Evolutionary conservation across 371 early-diverging fungal genomes (phyloP).

Genomic region (Conidiobolus incongruus): DNA sequence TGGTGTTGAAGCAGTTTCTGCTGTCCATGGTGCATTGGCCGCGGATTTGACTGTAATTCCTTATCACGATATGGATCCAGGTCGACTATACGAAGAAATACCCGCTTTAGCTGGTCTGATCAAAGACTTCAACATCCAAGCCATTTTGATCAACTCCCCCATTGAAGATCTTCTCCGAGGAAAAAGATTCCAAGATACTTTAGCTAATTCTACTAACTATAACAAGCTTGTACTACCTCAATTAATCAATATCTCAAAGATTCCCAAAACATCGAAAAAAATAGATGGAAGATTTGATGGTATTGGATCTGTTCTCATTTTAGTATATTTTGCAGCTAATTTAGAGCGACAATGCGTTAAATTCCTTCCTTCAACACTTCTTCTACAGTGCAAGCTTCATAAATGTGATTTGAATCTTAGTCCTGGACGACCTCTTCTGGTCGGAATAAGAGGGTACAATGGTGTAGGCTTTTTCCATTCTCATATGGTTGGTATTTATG

Average conservation of each 20-base stretch:
- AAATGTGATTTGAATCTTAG: constrained; percentile 55
- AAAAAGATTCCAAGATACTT: constrained; percentile 18
- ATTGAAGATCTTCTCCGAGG: constrained; percentile 39
- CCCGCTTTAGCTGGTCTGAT: constrained; percentile 27
- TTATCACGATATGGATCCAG: constrained; percentile 32
- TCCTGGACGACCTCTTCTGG: constrained; percentile 31
- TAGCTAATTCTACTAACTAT: constrained; percentile 7
- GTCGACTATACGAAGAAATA: constrained; percentile 41
- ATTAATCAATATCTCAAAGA: constrained; percentile 4
- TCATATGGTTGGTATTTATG: constrained; percentile 46
- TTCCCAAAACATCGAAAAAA: background rate
- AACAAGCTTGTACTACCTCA: constrained; percentile 7
- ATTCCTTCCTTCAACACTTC: constrained; percentile 33
- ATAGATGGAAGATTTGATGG: constrained; percentile 14
- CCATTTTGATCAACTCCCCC: constrained; percentile 29
- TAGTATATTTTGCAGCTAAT: constrained; percentile 24
- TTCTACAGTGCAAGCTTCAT: constrained; percentile 55
- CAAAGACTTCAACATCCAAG: constrained; percentile 24
- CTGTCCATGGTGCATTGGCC: constrained; percentile 57
- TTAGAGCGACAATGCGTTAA: constrained; percentile 27
- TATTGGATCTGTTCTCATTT: constrained; percentile 19
- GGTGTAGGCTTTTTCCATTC: constrained; percentile 56
- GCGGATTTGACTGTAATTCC: constrained; percentile 54
- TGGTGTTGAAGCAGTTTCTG: constrained; percentile 44
- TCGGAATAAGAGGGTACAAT: constrained; percentile 35